These are phyloP conservation scores for Haematococcus lacustris DNA, from an alignment of 139 green algal genomes.

Conservation along the genomic window DNA sequence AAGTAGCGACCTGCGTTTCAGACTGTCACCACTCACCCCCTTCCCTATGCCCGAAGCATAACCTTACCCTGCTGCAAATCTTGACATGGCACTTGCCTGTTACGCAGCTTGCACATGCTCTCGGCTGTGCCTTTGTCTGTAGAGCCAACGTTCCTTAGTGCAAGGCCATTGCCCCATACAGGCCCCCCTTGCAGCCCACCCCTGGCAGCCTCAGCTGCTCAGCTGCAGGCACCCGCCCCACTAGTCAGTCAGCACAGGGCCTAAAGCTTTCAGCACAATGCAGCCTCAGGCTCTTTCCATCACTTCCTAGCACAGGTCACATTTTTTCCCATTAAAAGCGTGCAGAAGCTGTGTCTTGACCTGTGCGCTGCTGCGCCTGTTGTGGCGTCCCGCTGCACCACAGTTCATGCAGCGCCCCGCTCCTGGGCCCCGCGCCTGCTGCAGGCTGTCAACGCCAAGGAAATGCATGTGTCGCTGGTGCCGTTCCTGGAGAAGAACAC, in stretches of 20 bases:
- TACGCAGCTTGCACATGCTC: background rate
- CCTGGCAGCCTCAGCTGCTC: too few relatives aligned
- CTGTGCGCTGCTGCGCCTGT: background rate
- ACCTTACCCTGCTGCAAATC: background rate
- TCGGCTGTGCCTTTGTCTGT: background rate
- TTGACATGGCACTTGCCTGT: background rate
- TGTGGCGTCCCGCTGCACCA: background rate
- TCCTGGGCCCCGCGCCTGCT: background rate
- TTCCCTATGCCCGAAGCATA: background rate
- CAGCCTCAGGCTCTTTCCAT: too few relatives aligned
- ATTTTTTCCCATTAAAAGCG: background rate
- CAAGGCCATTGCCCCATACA: too few relatives aligned
- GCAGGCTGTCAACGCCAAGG: slow-evolving; percentile 62
- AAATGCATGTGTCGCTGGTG: slow-evolving; percentile 74
- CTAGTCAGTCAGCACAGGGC: too few relatives aligned
- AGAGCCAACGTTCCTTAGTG: background rate
- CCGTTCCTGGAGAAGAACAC: slow-evolving; percentile 91
- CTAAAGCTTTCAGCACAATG: too few relatives aligned
- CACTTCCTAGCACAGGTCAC: background rate
- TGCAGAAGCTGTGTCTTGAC: background rate
- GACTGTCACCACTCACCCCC: background rate
- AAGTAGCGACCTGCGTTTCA: background rate
- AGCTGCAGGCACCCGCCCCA: too few relatives aligned
- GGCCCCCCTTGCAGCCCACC: too few relatives aligned
- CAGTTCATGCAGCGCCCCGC: background rate